Evolutionary conservation across 257 asterid genomes (phyloP).

Genomic region (Gentiana straminea): DNA sequence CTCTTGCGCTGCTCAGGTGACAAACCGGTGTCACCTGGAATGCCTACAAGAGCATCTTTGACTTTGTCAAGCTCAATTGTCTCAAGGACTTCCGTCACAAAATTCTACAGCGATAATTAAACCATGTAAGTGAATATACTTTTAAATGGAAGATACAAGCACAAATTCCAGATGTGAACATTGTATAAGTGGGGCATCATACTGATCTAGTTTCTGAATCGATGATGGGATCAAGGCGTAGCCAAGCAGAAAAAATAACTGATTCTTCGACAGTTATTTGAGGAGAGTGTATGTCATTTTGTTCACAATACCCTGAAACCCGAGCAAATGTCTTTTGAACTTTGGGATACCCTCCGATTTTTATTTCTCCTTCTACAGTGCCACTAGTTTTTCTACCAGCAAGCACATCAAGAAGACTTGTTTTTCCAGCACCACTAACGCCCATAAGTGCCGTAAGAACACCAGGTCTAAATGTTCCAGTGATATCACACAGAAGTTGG

Average conservation of each 20-base stretch:
- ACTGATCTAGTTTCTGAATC: constrained; percentile 35
- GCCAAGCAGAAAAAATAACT: constrained; percentile 48
- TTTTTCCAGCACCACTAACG: constrained; percentile 58
- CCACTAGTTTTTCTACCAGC: constrained; percentile 57
- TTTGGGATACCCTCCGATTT: constrained; percentile 47
- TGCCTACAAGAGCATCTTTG: constrained; percentile 42
- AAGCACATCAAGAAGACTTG: constrained; percentile 58
- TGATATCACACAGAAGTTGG: constrained; percentile 38
- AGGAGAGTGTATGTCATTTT: constrained; percentile 46
- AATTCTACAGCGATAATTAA: constrained; percentile 21
- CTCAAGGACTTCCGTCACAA: constrained; percentile 46
- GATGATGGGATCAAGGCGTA: constrained; percentile 36
- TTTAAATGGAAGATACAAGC: neutral
- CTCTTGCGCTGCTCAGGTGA: constrained; percentile 56
- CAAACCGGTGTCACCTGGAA: constrained; percentile 35
- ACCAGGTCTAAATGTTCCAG: constrained; percentile 53
- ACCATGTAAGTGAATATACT: neutral
- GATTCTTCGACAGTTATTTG: constrained; percentile 51
- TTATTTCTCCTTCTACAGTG: constrained; percentile 36
- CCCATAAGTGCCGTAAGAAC: constrained; percentile 59
- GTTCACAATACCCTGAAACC: constrained; percentile 52
- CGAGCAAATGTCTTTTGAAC: constrained; percentile 45
- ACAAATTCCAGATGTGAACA: neutral
- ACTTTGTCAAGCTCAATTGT: constrained; percentile 45
- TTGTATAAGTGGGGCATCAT: neutral